These are phyloP conservation scores for Intubia oerlemansii DNA, from an alignment of 2,329 filamentous ascomycete species.

Conservation along the genomic window DNA sequence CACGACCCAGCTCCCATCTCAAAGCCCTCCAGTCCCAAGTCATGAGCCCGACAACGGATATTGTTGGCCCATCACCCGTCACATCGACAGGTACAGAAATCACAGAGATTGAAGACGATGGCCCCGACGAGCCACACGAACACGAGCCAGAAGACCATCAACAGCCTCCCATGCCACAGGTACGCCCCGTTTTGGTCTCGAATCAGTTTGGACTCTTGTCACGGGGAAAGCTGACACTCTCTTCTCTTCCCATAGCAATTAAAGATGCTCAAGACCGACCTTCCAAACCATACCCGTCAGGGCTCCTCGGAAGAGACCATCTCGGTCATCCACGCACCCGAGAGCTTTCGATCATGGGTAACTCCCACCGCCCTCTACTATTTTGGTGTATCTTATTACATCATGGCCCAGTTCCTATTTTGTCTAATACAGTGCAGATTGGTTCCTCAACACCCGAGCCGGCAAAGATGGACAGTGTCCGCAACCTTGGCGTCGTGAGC, in stretches of 20 bases:
- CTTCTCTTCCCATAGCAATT: too few species aligned
- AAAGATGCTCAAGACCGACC: slow-evolving; percentile 31
- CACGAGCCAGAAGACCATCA: slow-evolving; percentile 6
- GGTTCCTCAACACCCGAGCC: slow-evolving; percentile 5
- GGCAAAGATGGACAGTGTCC: background rate
- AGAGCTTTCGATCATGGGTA: slow-evolving; percentile 67
- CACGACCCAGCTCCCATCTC: slow-evolving; percentile 28
- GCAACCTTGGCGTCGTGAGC: slow-evolving; percentile 15
- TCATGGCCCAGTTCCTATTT: too few species aligned
- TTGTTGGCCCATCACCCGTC: slow-evolving; percentile 64
- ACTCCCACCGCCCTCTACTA: too few species aligned
- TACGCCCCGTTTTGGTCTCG: slow-evolving; percentile 6
- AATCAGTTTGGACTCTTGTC: background rate
- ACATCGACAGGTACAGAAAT: slow-evolving; percentile 68
- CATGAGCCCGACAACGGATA: slow-evolving; percentile 41
- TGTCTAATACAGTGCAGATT: too few species aligned
- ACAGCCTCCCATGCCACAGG: slow-evolving; percentile 14
- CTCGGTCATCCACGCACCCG: slow-evolving; percentile 79
- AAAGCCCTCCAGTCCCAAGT: slow-evolving; percentile 29
- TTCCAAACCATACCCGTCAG: slow-evolving; percentile 34
- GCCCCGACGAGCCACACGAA: slow-evolving; percentile 1
- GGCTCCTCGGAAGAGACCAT: slow-evolving; percentile 54
- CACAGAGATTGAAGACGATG: slow-evolving; percentile 69
- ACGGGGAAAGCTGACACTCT: background rate
- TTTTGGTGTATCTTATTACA: too few species aligned